These are phyloP conservation scores for Oryza glaberrima DNA, from an alignment of 176 grass and related monocot species.

Conservation along the genomic window DNA sequence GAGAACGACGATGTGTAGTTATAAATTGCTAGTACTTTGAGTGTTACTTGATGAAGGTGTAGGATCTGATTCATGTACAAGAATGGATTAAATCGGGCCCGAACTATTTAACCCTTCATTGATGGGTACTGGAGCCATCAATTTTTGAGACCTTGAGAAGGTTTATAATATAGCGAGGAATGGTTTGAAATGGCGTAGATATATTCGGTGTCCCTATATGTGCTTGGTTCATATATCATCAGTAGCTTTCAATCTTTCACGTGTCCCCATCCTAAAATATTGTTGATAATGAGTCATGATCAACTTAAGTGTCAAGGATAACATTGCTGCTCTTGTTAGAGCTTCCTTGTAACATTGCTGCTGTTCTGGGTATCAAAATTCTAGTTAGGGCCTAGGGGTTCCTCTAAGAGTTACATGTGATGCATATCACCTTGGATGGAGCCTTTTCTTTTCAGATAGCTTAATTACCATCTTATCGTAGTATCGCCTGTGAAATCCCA, in stretches of 20 bases:
- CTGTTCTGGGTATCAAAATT: neutral
- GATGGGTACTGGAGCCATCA: neutral
- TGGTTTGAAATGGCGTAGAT: neutral
- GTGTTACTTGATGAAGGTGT: neutral
- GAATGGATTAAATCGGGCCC: neutral
- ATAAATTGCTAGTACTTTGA: neutral
- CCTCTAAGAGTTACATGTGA: neutral
- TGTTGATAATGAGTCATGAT: neutral
- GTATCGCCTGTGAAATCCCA: neutral
- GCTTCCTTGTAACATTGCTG: neutral
- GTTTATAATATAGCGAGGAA: conserved; percentile 21
- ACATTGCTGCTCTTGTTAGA: neutral
- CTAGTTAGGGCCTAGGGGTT: neutral
- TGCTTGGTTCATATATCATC: neutral
- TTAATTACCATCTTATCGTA: neutral
- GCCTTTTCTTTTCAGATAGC: too few relatives aligned
- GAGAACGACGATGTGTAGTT: conserved; percentile 6
- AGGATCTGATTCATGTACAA: neutral
- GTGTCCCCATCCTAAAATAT: neutral
- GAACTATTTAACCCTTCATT: conserved; percentile 4
- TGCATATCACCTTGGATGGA: neutral
- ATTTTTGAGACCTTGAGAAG: conserved; percentile 1
- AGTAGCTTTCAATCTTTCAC: neutral
- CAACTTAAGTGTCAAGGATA: neutral
- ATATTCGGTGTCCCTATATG: neutral